Conservation (phyloP, 139 green algal species). For the Gonium pectorale region DNA sequence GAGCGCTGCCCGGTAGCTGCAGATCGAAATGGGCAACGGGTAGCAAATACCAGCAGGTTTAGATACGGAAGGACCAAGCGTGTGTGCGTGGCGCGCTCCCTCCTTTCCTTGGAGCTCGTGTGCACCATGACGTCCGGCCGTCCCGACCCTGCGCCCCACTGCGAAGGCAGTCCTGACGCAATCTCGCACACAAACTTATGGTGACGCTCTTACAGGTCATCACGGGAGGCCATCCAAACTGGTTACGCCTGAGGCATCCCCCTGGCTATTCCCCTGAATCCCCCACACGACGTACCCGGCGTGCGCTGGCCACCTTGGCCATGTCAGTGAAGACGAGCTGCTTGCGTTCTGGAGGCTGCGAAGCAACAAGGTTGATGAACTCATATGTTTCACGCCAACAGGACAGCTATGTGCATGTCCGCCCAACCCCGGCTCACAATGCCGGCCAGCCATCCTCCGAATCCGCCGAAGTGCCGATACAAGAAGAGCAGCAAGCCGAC, state of each 20-base stretch:
- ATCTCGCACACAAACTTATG: no score
- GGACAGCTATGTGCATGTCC: background rate
- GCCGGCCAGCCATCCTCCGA: background rate
- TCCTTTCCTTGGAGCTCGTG: no score
- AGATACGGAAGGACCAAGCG: background rate
- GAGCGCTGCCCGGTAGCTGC: no score
- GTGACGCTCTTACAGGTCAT: no score
- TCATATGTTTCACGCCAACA: no score
- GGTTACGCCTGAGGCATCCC: background rate
- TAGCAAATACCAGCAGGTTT: background rate
- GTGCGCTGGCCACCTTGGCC: background rate
- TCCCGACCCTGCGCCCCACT: no score
- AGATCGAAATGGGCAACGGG: no score
- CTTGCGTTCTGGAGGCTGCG: constrained; percentile 17
- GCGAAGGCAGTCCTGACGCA: no score
- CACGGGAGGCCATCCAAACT: background rate
- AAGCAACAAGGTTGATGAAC: background rate
- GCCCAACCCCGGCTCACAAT: background rate
- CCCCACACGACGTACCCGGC: background rate
- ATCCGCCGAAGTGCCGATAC: background rate
- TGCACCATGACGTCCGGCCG: no score
- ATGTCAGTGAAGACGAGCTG: constrained; percentile 19
- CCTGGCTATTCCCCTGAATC: background rate
- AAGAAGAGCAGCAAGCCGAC: background rate
- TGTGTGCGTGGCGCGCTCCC: background rate